Base-by-base conservation (phyloP, 2,329 filamentous ascomycete genomes). In the Verticillium tricorpus region DNA sequence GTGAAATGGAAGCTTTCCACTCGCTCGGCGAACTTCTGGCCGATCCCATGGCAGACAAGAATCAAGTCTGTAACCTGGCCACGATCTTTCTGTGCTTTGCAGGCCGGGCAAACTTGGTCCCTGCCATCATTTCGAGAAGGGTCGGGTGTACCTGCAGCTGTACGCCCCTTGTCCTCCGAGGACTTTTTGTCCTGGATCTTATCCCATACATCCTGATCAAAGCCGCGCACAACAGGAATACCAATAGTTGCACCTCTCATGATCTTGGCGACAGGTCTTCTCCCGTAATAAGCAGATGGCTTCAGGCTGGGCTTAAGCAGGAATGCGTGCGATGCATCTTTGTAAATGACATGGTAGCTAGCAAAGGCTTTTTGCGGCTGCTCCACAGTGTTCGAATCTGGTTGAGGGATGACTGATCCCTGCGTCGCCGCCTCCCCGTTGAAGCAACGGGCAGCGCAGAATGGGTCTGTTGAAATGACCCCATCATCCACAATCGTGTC, bases 1-100 rank as follows among this genome's bases (percentile, higher is more conserved):
- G 95, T 99, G 69, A 99, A 99, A 73, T 98, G 92, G 69, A 93
- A 99, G 68, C 92, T 97, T 74, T 98, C 94, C 64, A 98, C 92
- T 14, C 93, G 84, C 72, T 99, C 93, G 0, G 93, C 96, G 58
- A 98, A 83, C 73, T 99, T 98, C 73, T 99, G 95, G 0, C 95
- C 95, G 66, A 99, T 98, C 2, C 95, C 95, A 70, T 99, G 95
- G 54, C 95, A 91, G 11, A 98, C 92, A 5, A 99, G 82, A 1
- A 98, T 85, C 8, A 99, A 80, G 70, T 99, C 95, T 1, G 90
- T 94, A 5, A 96, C 91, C 64, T 88, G 86, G 1, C 87, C 87
- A 32, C 81, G 81, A 52, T 85, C 80, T 71, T 87, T 82, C 72
- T 92, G 81, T 67, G 85, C 78, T 71, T 82, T 76, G 76, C 92